Base-by-base conservation (phyloP, 257 asterid species). In the Gentiana dahurica region DNA sequence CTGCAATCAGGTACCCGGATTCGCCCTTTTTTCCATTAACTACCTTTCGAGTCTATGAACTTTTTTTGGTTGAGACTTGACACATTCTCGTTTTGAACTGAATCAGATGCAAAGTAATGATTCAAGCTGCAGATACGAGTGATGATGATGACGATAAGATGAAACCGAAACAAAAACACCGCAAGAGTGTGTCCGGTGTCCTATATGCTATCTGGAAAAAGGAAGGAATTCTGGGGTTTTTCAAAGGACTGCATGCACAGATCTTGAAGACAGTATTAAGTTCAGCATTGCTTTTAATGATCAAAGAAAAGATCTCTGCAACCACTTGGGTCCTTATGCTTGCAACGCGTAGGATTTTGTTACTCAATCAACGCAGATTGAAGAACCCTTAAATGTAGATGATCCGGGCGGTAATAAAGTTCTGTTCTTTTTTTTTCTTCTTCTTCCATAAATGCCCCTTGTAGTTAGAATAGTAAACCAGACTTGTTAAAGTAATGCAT, bases 51-150 rank as follows among this genome's bases (percentile, higher is more conserved):
- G 2, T 3, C n/a, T 45, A 48, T 58, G 6, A 49, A 36, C 45
- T 45, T 34, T 24, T 24, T 24, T 24, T 35, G 34, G 38, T 44
- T 44, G 24, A 34, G 36, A 35, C 8, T 44, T 44, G 24, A 34
- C 43, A 35, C 8, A 58, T 55, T 71, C 36, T 64, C 56, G 24
- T 34, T 46, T 53, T 5, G 36, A 50, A 8, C 38, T 44, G 35
- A 54, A 65, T 58, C 67, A 75, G 81, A 73, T 75, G 81, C 41
- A 75, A 75, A 61, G 73, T 75, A 62, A 75, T 75, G 81, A 75
- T 75, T 71, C 81, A 75, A 65, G 78, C 75, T 36, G 71, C 78
- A 10, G 81, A 68, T 36, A 10, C 65, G 1, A 51, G 49, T 67
- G 71, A 65, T 39, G 73, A 55, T 2, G 52, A 9, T 5, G 58